phyloP scores from a whole-genome alignment of 2,329 filamentous ascomycete genomes.

The Trichothecium roseum region DNA sequence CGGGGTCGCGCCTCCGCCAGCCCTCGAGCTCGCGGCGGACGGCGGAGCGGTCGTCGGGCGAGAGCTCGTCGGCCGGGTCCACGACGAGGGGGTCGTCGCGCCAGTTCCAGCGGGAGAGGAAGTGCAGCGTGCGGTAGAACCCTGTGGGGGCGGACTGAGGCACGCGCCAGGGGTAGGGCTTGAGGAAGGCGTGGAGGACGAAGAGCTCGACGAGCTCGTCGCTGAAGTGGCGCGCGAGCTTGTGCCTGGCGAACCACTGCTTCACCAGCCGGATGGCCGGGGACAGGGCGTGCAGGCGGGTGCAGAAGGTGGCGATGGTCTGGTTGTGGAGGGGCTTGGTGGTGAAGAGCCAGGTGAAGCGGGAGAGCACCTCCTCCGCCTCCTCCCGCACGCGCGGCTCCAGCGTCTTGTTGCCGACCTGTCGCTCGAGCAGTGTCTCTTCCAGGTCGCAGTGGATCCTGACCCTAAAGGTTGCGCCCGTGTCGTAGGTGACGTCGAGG shows the following conservation, averaged over 20 bases:
- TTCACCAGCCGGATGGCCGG: conserved; percentile 77
- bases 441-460: conserved; percentile 87
- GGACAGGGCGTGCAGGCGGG: conserved; percentile 69
- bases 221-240: conserved; percentile 64
- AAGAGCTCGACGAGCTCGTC: conserved; percentile 81
- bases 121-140: conserved; percentile 69
- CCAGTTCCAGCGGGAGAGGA: conserved; percentile 90
- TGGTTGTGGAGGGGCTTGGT: conserved; percentile 72
- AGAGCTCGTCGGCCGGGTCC: conserved; percentile 56
- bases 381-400: conserved; percentile 58
- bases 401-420: conserved; percentile 61
- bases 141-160: conserved; percentile 71
- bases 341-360: conserved; percentile 61
- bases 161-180: conserved; percentile 68
- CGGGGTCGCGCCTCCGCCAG: conserved; percentile 81
- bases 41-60: conserved; percentile 45
- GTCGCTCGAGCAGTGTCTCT: conserved; percentile 67
- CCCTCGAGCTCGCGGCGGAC: conserved; percentile 66
- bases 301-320: conserved; percentile 69
- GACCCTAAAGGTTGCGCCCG: conserved; percentile 67
- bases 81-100: conserved; percentile 70
- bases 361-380: conserved; percentile 56
- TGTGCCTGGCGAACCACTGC: conserved; percentile 79
- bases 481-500: conserved; percentile 68
- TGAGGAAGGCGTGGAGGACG: conserved; percentile 66